These are phyloP conservation scores for Aureoboletus auriporus DNA, from an alignment of 768 basidiomycete species.

Conservation along the genomic window DNA sequence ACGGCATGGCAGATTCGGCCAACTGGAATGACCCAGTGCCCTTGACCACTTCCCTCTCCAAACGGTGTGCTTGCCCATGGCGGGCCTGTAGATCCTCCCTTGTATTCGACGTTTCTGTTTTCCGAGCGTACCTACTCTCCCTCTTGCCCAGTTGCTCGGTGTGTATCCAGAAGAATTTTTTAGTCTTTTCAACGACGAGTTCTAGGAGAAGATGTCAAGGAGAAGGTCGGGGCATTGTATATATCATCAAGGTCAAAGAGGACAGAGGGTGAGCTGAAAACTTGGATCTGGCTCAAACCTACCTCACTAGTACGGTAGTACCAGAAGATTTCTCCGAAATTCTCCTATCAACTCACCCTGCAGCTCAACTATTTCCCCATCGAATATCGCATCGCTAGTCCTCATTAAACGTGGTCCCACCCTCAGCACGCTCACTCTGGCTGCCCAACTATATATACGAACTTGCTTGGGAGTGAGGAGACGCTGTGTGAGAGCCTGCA, in stretches of 20 bases:
- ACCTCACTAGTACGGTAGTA: conserved; percentile 10
- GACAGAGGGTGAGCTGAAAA: conserved; percentile 59
- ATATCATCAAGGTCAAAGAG: conserved; percentile 76
- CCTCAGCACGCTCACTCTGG: conserved; percentile 76
- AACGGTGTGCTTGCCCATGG: conserved; percentile 24
- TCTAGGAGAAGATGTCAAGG: conserved; percentile 68
- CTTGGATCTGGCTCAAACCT: background rate
- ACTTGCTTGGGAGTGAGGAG: conserved; percentile 83
- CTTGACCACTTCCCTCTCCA: conserved; percentile 27
- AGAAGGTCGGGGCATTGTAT: conserved; percentile 74
- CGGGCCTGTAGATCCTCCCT: conserved; percentile 36
- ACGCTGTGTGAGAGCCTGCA: conserved; percentile 95
- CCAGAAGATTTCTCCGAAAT: conserved; percentile 68
- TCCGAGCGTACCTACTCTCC: conserved; percentile 65
- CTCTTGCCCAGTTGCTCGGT: conserved; percentile 80
- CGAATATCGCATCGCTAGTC: conserved; percentile 84
- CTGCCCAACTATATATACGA: conserved; percentile 84
- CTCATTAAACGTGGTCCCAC: conserved; percentile 89
- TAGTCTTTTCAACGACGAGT: conserved; percentile 66
- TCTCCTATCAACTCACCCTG: conserved; percentile 63
- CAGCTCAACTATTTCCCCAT: conserved; percentile 77
- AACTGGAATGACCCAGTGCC: conserved; percentile 22
- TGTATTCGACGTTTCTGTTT: conserved; percentile 63
- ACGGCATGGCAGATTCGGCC: conserved; percentile 18
- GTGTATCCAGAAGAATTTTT: conserved; percentile 62